These are phyloP conservation scores for Porcisia hertigi DNA, from an alignment of 208 protist species.

Conservation along the genomic window DNA sequence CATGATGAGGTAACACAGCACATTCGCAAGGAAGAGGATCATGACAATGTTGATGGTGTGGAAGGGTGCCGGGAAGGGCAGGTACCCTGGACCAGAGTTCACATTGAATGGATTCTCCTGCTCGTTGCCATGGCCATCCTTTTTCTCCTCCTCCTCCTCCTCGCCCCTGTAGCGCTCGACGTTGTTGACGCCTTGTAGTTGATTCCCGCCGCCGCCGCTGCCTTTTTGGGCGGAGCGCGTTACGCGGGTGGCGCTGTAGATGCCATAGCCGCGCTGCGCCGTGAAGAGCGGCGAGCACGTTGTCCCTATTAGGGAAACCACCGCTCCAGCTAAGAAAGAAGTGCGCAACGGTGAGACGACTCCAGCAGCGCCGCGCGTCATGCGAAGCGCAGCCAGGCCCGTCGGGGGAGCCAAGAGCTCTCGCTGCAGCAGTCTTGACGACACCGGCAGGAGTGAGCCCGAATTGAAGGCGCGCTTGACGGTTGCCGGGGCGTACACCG, in stretches of 20 bases:
- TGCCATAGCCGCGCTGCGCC: constrained; percentile 19
- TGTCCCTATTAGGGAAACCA: background rate
- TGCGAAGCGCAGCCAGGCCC: background rate
- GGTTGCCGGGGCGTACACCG: background rate
- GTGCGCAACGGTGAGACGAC: background rate
- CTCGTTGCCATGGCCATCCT: constrained; percentile 37
- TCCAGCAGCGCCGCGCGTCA: background rate
- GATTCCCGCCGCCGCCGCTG: constrained; percentile 17
- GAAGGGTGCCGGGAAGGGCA: constrained; percentile 86
- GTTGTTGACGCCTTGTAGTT: constrained; percentile 58
- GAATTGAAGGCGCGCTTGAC: background rate
- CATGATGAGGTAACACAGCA: constrained; percentile 83
- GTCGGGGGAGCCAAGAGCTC: background rate
- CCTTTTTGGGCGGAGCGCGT: constrained; percentile 11
- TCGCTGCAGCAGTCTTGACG: background rate
- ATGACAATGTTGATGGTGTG: constrained; percentile 90
- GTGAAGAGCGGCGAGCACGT: background rate
- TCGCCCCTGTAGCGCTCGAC: constrained; percentile 52
- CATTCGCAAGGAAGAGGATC: constrained; percentile 78
- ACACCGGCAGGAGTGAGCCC: background rate
- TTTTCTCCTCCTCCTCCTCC: constrained; percentile 54
- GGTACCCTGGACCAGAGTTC: constrained; percentile 63
- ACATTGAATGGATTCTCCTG: constrained; percentile 64
- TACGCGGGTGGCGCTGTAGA: background rate
- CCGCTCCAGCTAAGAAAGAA: constrained; percentile 14